Base-by-base conservation (phyloP, 176 grass and related monocot species). In the Tillandsia leiboldiana region DNA sequence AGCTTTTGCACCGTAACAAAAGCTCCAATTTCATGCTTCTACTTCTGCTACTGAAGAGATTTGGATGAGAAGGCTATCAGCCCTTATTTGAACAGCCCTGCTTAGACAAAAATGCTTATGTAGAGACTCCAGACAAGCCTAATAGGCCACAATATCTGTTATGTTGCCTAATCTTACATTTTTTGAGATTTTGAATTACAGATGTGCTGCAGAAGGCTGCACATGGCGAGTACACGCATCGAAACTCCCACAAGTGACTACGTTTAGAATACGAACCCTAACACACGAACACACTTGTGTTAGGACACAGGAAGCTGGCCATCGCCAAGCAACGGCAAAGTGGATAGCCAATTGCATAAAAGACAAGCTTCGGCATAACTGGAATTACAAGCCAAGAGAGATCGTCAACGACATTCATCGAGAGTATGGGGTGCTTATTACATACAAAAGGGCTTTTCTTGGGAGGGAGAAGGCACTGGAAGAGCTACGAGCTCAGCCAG, bases 221-320 rank as follows among this genome's bases (percentile, higher is more conserved):
- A 73, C 18, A 50, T 73, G 71, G 71, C 71, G 54, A 11, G 71
- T 73, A 2, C 71, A 73, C 63, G 71, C 56, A 73, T 73, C 71
- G 9, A 73, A 73, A 22, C 71, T 73, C 26, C 71, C 56, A 49
- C 71, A 73, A 57, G 54, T 63, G 8, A 73, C 18, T 47, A 73
- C 42, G n/a, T 73, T 73, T 49, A 26, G 71, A 51, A 73, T 73
- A 73, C 49, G 71, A 11, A 73, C 71, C 71, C 23, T 73, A 47
- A 63, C 56, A 50, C 17, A 28, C 15, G 71, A 73, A 28, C 71
- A 73, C 56, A 27, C 15, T 63, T 73, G 71, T 63, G 58, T 48
- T 13, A 63, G 56, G 63, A 61, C 71, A 63, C 18, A 50, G 24
- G 57, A 73, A 50, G 33, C 71, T 24, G 29, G 71, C 11, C 56